Evolutionary conservation across 768 basidiomycete species (phyloP).

Genomic region (Termitomyces sp.): DNA sequence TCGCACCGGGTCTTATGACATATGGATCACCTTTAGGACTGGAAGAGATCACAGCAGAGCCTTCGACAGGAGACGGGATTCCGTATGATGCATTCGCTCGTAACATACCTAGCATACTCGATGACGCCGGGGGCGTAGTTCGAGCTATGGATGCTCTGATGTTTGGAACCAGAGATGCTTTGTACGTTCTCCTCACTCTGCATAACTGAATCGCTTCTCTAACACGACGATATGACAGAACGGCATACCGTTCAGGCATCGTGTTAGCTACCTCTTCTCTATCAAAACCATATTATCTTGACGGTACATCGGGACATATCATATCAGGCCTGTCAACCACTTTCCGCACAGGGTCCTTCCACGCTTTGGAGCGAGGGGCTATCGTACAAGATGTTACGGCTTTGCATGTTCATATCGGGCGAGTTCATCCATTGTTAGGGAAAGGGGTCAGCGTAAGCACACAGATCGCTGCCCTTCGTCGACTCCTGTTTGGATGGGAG

Average conservation of each 20-base stretch:
- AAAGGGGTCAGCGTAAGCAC: slow-evolving; percentile 53
- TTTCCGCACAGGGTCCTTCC: slow-evolving; percentile 52
- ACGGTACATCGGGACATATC: slow-evolving; percentile 33
- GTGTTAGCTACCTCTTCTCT: slow-evolving; percentile 52
- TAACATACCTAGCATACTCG: slow-evolving; percentile 38
- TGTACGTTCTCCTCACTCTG: slow-evolving; percentile 45
- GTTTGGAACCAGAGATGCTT: slow-evolving; percentile 67
- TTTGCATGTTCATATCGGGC: slow-evolving; percentile 55
- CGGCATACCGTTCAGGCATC: slow-evolving; percentile 64
- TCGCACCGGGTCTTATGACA: slow-evolving; percentile 61
- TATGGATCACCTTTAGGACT: slow-evolving; percentile 70
- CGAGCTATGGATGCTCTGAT: slow-evolving; percentile 67
- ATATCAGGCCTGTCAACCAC: slow-evolving; percentile 59
- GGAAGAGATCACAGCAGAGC: slow-evolving; percentile 69
- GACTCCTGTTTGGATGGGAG: slow-evolving; percentile 56
- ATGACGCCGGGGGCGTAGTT: slow-evolving; percentile 48
- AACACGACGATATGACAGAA: slow-evolving; percentile 27
- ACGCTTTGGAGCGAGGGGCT: slow-evolving; percentile 56
- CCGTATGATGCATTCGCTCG: slow-evolving; percentile 50
- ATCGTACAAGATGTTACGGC: slow-evolving; percentile 57
- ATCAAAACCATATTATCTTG: slow-evolving; percentile 36
- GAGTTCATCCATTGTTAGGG: slow-evolving; percentile 29
- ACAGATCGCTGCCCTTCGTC: slow-evolving; percentile 57
- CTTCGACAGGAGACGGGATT: slow-evolving; percentile 59
- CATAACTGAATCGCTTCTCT: neutral